These are phyloP conservation scores for Trypanosoma caninum DNA, from an alignment of 208 protist species.

Conservation along the genomic window DNA sequence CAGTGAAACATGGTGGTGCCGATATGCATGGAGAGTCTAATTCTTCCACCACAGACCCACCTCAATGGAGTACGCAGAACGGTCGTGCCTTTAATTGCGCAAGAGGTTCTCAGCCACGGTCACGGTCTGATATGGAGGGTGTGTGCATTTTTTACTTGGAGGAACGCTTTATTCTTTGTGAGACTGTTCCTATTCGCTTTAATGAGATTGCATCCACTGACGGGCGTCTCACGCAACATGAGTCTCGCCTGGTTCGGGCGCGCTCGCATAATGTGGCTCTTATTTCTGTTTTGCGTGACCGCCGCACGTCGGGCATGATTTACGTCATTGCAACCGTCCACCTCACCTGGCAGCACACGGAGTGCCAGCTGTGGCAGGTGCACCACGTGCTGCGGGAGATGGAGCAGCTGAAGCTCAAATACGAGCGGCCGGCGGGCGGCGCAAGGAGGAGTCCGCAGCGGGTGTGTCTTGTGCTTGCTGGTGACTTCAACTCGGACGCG, in stretches of 20 bases:
- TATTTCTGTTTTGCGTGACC: slow-evolving; percentile 68
- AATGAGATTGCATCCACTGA: slow-evolving; percentile 68
- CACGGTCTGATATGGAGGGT: slow-evolving; percentile 73
- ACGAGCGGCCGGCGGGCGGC: slow-evolving; percentile 14
- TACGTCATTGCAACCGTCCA: slow-evolving; percentile 74
- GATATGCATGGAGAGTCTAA: background rate
- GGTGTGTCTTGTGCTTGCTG: slow-evolving; percentile 59
- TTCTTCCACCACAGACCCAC: background rate
- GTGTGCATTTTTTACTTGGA: slow-evolving; percentile 71
- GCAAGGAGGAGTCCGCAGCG: background rate
- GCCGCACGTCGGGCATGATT: slow-evolving; percentile 25
- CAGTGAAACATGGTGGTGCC: background rate
- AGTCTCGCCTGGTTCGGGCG: slow-evolving; percentile 63
- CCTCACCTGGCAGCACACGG: slow-evolving; percentile 71
- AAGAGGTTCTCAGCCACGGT: slow-evolving; percentile 2
- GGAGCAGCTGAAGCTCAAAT: slow-evolving; percentile 61
- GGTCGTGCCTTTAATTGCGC: background rate
- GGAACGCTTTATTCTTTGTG: slow-evolving; percentile 54
- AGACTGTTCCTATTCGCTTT: slow-evolving; percentile 61
- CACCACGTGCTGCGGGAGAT: slow-evolving; percentile 51
- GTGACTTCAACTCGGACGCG: slow-evolving; percentile 84
- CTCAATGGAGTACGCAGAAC: background rate
- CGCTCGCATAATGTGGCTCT: slow-evolving; percentile 84
- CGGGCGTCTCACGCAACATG: slow-evolving; percentile 38
- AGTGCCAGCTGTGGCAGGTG: slow-evolving; percentile 84